A percentile compares a stretch with the other conserved stretches of the same genome.
Evolutionary conservation across 176 grass and related monocot species (phyloP).

Genomic region (Oryza officinalis): DNA sequence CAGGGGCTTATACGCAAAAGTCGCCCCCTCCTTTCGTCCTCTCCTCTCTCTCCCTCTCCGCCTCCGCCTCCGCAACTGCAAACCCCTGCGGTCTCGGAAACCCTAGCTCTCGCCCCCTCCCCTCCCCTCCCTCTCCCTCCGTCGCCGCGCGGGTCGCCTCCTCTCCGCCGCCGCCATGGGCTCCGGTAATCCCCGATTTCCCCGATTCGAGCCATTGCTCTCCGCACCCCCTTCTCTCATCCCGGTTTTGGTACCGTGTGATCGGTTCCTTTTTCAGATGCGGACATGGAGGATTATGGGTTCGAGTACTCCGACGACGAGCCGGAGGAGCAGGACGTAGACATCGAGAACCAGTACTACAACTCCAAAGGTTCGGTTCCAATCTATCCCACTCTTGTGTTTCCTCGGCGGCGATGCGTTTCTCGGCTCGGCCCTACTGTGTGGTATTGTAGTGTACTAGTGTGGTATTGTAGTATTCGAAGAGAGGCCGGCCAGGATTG

Average conservation of each 20-base stretch:
- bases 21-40: background rate
- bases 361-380: slow-evolving; percentile 87
- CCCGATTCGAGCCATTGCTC: background rate
- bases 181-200: slow-evolving; percentile 44
- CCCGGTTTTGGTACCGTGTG: slow-evolving; percentile 4
- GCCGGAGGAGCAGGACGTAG: slow-evolving; percentile 95
- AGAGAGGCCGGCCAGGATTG: background rate
- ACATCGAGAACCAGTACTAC: slow-evolving; percentile 99
- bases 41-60: background rate
- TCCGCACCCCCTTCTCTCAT: background rate
- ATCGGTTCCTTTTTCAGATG: slow-evolving; percentile 59
- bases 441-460: no score
- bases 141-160: background rate
- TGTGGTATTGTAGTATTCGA: background rate
- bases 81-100: slow-evolving; percentile 36
- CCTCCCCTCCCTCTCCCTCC: background rate
- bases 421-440: no score
- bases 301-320: slow-evolving; percentile 99
- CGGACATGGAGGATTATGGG: slow-evolving; percentile 99
- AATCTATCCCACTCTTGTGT: no score
- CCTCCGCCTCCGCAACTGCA: slow-evolving; percentile 9
- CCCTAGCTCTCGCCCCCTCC: slow-evolving; percentile 43
- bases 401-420: background rate
- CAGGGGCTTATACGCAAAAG: slow-evolving; percentile 12
- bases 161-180: slow-evolving; percentile 44